Evolutionary conservation across 805 yeast species (phyloP).

Genomic region (Lachancea quebecensis): DNA sequence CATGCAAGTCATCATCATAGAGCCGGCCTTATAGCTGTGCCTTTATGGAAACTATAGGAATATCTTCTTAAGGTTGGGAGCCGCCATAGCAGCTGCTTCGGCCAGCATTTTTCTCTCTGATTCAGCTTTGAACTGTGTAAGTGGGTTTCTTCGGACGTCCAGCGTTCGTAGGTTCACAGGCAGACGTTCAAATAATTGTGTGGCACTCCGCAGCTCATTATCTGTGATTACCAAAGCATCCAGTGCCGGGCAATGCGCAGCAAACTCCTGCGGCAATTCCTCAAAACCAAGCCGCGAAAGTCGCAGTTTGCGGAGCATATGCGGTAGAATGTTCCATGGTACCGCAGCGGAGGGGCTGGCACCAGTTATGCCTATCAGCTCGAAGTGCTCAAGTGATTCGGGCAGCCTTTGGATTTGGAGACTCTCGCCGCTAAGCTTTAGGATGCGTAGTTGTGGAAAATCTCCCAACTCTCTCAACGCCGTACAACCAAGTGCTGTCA

Average conservation of each 20-base stretch:
- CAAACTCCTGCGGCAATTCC: constrained; percentile 3
- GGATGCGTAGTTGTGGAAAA: constrained; percentile 7
- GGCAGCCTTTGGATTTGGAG: constrained; percentile 2
- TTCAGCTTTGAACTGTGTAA: constrained; percentile 6
- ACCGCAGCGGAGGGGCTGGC: constrained; percentile 8
- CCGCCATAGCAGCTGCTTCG: constrained; percentile 1
- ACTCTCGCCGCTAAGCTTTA: constrained; percentile 6
- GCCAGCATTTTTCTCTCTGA: constrained; percentile 1
- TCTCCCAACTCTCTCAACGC: constrained; percentile 5
- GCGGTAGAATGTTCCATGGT: constrained; percentile 2
- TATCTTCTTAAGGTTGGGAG: constrained; percentile 1
- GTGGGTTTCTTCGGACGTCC: constrained; percentile 16
- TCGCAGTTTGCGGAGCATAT: constrained; percentile 5
- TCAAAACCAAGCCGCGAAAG: background rate
- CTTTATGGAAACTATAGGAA: background rate
- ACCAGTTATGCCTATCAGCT: constrained; percentile 8
- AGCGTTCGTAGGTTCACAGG: constrained; percentile 14
- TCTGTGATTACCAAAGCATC: constrained; percentile 4
- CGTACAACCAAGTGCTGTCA: constrained; percentile 1
- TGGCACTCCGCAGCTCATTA: constrained; percentile 4
- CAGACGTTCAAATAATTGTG: constrained; percentile 6
- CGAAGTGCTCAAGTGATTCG: constrained; percentile 7
- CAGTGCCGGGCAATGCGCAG: constrained; percentile 3
- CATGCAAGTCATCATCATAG: no score
- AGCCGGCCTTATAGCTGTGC: background rate